phyloP scores from a whole-genome alignment of 169 alveolate species.

The Hammondia hammondi region DNA sequence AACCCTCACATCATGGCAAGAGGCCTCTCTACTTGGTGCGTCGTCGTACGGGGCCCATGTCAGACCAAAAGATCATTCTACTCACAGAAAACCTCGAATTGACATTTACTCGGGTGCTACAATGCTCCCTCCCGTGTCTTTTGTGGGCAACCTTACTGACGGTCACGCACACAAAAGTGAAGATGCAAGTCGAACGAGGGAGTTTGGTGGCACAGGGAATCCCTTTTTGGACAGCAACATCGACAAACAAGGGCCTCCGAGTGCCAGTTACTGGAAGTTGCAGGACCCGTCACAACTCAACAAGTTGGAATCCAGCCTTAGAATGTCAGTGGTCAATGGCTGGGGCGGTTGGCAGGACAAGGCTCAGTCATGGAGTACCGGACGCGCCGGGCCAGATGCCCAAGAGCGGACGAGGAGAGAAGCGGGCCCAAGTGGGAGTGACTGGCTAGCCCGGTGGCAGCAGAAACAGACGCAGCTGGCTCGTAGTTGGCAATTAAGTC shows the following conservation, averaged over 20 bases:
- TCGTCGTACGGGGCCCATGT: neutral
- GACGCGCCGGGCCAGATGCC: neutral
- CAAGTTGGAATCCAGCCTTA: neutral
- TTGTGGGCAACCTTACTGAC: neutral
- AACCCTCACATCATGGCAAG: constrained; percentile 6
- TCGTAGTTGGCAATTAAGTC: neutral
- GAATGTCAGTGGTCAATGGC: neutral
- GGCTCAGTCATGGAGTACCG: neutral
- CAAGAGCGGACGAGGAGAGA: neutral
- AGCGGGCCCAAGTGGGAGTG: neutral
- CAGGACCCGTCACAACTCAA: neutral
- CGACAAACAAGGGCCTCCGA: neutral
- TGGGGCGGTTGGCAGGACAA: neutral
- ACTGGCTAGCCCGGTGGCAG: constrained; percentile 28
- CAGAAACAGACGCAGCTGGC: constrained; percentile 8
- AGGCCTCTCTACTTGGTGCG: constrained; percentile 7
- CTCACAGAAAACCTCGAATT: neutral
- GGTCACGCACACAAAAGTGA: neutral
- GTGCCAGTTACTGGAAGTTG: neutral
- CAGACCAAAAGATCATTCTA: neutral
- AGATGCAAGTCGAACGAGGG: neutral
- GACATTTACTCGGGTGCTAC: neutral
- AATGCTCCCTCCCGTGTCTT: neutral
- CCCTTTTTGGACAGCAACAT: neutral
- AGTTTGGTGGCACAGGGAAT: neutral